Evolutionary conservation across 1,284 basidiomycete genomes (phyloP), one percentile per base, ranked within the genome.

Genomic region (Trichosporon sp.): DNA sequence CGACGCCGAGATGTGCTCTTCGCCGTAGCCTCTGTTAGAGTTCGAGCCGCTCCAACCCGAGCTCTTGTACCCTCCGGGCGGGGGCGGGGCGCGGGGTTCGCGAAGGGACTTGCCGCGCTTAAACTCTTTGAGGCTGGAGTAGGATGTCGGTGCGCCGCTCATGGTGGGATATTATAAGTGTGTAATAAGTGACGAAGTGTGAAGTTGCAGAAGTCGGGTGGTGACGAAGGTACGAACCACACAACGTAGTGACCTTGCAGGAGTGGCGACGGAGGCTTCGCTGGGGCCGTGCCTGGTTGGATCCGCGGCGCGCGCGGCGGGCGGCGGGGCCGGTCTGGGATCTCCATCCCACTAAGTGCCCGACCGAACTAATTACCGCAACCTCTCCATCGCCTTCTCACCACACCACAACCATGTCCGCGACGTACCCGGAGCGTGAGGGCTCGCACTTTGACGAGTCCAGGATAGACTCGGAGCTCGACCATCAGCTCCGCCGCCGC

Each of bases 61-160:
- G 56, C 56, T 60, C 18, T 60, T 60, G 29, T 60, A 60, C 21
- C 56, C 56, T 31, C 56, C 56, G 27, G 56, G 56, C 29, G 56
- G 56, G 18, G 56, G 56, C 15, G 56, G 56, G 6, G 56, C 56
- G 27, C 27, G 56, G 7, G 56, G 56, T 13, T 60, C 56, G 56
- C 56, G 56, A 3, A 60, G 56, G 3, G 56, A 60, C 18, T 60
- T 60, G 15, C 65, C 65, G 42, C 68, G 64, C 44, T 64, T 65
- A 27, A 72, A 62, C 27, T 70, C 71, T 31, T 69, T 70, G 34
- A 72, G 66, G 13, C 68, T 70, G 27, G 35, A 42, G 66, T 70
- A 72, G 1, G 58, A 42, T 7, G 65, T 62, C 11, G 71, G 71
- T 27, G 56, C n/a, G 31, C 31, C 51, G 42, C 44, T 27, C 65